phyloP scores from a whole-genome alignment of 2,329 filamentous ascomycete species.

The Aspergillus ochraceoroseus region DNA sequence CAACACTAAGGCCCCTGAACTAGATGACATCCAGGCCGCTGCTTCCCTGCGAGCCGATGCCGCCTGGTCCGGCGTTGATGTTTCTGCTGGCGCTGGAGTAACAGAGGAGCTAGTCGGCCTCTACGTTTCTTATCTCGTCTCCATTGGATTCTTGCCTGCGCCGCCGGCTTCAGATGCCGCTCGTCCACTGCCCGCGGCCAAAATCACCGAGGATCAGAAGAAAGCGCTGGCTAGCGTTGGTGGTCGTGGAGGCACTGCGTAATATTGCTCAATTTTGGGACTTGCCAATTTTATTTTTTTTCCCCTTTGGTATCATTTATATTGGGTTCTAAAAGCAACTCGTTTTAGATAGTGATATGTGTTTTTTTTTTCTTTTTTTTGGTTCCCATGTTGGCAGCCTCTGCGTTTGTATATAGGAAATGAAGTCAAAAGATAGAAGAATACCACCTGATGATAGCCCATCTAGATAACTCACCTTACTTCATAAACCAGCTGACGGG shows the following conservation, averaged over 20 bases:
- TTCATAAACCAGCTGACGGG: too few species aligned
- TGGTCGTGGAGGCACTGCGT: slow-evolving; percentile 45
- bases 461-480: too few species aligned
- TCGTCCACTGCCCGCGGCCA: slow-evolving; percentile 42
- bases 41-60: slow-evolving; percentile 60
- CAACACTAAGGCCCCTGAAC: slow-evolving; percentile 65
- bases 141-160: slow-evolving; percentile 57
- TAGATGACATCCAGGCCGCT: slow-evolving; percentile 67
- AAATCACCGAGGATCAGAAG: slow-evolving; percentile 46
- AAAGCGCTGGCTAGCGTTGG: slow-evolving; percentile 51
- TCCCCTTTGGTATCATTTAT: background rate
- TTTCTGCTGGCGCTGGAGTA: slow-evolving; percentile 54
- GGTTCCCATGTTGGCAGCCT: too few species aligned
- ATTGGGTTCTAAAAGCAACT: background rate
- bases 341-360: background rate
- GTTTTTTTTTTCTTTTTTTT: too few species aligned
- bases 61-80: slow-evolving; percentile 54
- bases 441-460: slow-evolving; percentile 3
- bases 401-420: background rate
- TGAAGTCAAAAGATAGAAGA: background rate
- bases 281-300: slow-evolving; percentile 6
- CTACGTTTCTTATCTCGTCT: slow-evolving; percentile 60
- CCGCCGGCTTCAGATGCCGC: slow-evolving; percentile 23
- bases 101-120: slow-evolving; percentile 57
- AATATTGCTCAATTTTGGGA: slow-evolving; percentile 14